Percentiles rank a stretch among this genome's conserved stretches.
These are phyloP conservation scores for Thalassiosira hispida DNA, from an alignment of 352 stramenopile genomes.

Conservation along the genomic window DNA sequence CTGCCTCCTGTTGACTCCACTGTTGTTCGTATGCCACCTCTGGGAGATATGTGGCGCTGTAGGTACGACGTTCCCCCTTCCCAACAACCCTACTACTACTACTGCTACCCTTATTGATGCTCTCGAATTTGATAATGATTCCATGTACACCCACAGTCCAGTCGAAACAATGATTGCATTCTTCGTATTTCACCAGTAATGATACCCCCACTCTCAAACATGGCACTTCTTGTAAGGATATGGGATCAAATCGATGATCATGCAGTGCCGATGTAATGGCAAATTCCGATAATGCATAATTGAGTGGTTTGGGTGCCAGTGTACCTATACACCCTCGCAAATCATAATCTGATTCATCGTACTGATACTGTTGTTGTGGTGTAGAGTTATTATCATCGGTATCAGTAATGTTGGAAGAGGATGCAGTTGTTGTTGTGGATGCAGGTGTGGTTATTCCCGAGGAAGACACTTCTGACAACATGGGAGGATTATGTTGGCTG, in stretches of 20 bases:
- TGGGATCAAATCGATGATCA: conserved; percentile 73
- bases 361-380: not conserved
- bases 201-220: conserved; percentile 71
- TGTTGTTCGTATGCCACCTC: conserved; percentile 74
- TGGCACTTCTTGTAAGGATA: conserved; percentile 61
- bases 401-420: conserved; percentile 25
- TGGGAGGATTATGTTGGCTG: not conserved
- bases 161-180: conserved; percentile 68
- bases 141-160: conserved; percentile 81
- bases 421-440: conserved; percentile 18
- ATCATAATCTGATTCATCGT: conserved; percentile 48
- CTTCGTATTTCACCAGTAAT: conserved; percentile 78
- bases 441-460: conserved; percentile 21
- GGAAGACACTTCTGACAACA: not conserved
- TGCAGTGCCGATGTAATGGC: conserved; percentile 68
- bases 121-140: conserved; percentile 74
- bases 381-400: conserved; percentile 8
- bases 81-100: not conserved
- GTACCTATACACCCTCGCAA: conserved; percentile 79
- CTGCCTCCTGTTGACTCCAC: conserved; percentile 63
- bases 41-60: conserved; percentile 72
- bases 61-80: not conserved
- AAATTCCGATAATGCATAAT: conserved; percentile 66
- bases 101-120: conserved; percentile 1
- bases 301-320: conserved; percentile 52